Percentiles rank a stretch among this genome's conserved stretches.
Conservation (phyloP, 208 protist species). For the Trypanosoma brucei region DNA sequence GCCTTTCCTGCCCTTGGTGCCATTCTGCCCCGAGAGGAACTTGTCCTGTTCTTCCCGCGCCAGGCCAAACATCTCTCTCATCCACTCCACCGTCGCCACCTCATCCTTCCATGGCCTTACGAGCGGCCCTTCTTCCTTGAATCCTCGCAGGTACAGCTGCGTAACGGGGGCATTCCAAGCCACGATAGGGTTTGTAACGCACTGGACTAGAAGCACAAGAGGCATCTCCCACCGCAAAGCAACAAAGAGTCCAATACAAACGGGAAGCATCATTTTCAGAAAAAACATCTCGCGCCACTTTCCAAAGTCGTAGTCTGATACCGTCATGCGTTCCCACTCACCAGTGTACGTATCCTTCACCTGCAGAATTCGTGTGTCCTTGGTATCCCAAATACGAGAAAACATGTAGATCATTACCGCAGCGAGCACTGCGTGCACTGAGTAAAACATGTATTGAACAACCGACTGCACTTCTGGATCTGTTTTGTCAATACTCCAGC, state of each 20-base stretch:
- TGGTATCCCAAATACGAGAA: slow-evolving; percentile 38
- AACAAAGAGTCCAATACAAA: slow-evolving; percentile 47
- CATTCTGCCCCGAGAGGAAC: background rate
- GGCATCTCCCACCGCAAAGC: slow-evolving; percentile 43
- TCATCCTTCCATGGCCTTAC: slow-evolving; percentile 69
- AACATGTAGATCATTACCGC: slow-evolving; percentile 42
- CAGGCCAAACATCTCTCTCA: slow-evolving; percentile 45
- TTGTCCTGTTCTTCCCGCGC: slow-evolving; percentile 30
- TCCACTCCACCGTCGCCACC: slow-evolving; percentile 51
- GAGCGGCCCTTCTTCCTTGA: slow-evolving; percentile 45
- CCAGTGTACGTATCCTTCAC: slow-evolving; percentile 53
- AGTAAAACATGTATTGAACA: slow-evolving; percentile 50
- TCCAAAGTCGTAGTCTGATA: slow-evolving; percentile 61
- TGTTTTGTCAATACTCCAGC: slow-evolving; percentile 80
- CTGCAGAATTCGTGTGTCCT: slow-evolving; percentile 37
- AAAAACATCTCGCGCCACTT: slow-evolving; percentile 72
- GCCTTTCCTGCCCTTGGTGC: slow-evolving; percentile 6
- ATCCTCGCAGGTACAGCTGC: slow-evolving; percentile 50
- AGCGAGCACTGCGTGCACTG: slow-evolving; percentile 46
- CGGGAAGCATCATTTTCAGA: slow-evolving; percentile 47
- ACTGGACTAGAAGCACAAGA: slow-evolving; percentile 84
- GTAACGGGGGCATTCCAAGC: slow-evolving; percentile 64
- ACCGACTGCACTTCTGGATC: slow-evolving; percentile 55
- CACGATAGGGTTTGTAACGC: slow-evolving; percentile 65
- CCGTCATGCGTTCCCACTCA: slow-evolving; percentile 37